Evolutionary conservation across 202 grass and related monocot species (phyloP), one percentile per base, ranked within the genome.

Genomic region (Setaria italica): DNA sequence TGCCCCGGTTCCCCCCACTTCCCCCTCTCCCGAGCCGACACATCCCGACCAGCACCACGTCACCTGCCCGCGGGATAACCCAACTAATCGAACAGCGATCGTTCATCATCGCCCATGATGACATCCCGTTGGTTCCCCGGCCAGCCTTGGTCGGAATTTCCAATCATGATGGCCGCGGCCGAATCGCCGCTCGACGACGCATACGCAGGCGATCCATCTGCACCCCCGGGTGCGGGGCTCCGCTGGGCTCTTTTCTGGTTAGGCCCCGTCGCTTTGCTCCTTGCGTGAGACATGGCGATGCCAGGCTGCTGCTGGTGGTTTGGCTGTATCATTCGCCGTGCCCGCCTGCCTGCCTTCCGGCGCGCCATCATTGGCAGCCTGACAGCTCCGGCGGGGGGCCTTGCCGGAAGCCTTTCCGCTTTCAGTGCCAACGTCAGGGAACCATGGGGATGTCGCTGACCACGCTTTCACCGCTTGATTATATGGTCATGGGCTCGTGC

Each of bases 101-200:
- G 68, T 0, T 42, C 69, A 46, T 46, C 43, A 4, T 71, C 42
- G 7, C 17, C 7, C 9, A n/a, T 7, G 20, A 25, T 60, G 9
- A 25, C 21, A 30, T 12, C 25, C 3, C 0, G 25, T 25, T 25
- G 25, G 25, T 25, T 25, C 45, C 21, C 11, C 30, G 2, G 16
- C 47, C 0, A 16, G 45, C 48, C 6, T 37, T 51, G 80, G 69
- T 71, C 75, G 35, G 70, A 80, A 80, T 84, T 87, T 76, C 80
- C 85, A 56, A 84, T 68, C 63, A 17, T 30, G 25, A 35, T 25
- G 25, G 7, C 15, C 8, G 33, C 39, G 17, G 6, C 55, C 55
- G 7, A 57, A 57, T 57, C 19, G 43, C 68, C 43, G 39, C 67
- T 9, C 41, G 39, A 45, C 19, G 4, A 49, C 70, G 45, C 21